Base-by-base conservation (phyloP, 345 rosid genomes). In the Psidium guajava region DNA sequence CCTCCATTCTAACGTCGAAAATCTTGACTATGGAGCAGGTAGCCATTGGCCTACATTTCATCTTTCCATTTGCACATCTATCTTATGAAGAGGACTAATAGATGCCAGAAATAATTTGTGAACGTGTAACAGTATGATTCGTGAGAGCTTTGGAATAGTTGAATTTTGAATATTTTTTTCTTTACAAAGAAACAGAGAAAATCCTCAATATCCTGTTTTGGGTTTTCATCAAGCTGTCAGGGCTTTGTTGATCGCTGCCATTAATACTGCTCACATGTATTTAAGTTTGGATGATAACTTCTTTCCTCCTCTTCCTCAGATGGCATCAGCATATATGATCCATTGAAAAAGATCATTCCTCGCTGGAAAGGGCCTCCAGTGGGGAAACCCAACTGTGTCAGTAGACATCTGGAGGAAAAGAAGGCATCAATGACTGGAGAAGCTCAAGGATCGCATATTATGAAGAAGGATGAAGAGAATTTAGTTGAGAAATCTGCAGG, bases 1-100 rank as follows among this genome's bases (percentile, higher is more conserved):
- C 90, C 95, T 96, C 80, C 99, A 96, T 84, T 90, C 96, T 77
- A 96, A 93, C 90, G 91, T 96, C 84, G 99, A 96, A 82, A 96
- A 96, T 88, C 97, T 96, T 36, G 94, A 94, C 85, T 96, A 96
- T 24, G 99, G 99, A 85, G 94, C 96, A 91, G 99, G 99, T 96
- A 91, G 44, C 82, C 82, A 64, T 88, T 55, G 64, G 84, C 54
- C 27, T 49, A 81, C 11, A 40, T 28, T 57, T 77, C 82, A 42
- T 49, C 40, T 52, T 81, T 80, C 50, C 57, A 81, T 51, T 54
- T 83, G 20, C 44, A 25, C 75, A 8, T 83, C 53, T 53, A n/a
- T 61, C 9, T 61, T 44, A 21, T 59, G 55, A 69, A 32, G 47
- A 36, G 47, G 77, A 36, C 47, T 36, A 69, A 18, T 50, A 50